Evolutionary conservation across 2,329 filamentous ascomycete species (phyloP).

Genomic region (Aspergillus intermedius): DNA sequence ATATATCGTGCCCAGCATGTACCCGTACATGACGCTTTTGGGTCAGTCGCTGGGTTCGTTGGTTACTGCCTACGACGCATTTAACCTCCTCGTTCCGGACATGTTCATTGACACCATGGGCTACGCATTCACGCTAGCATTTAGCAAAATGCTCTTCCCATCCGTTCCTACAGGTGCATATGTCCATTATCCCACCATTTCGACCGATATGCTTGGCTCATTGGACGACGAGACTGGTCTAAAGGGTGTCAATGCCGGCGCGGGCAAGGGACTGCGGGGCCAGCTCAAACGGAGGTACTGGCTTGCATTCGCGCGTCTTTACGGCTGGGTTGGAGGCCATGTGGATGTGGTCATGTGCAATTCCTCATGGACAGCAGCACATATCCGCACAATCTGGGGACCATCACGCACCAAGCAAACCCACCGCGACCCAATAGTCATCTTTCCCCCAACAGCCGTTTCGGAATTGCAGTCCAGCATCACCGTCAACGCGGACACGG

Average conservation of each 20-base stretch:
- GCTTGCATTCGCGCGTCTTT: constrained; percentile 73
- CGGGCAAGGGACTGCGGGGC: constrained; percentile 67
- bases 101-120: constrained; percentile 98
- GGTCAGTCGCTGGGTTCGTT: constrained; percentile 91
- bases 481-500: constrained; percentile 62
- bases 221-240: constrained; percentile 60
- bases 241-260: constrained; percentile 75
- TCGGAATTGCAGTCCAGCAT: constrained; percentile 71
- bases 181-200: constrained; percentile 97
- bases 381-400: constrained; percentile 77
- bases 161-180: constrained; percentile 81
- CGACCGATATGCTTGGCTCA: constrained; percentile 90
- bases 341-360: constrained; percentile 97
- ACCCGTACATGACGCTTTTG: constrained; percentile 85
- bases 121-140: constrained; percentile 81
- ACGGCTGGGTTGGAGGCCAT: constrained; percentile 72
- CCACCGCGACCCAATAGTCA: constrained; percentile 51
- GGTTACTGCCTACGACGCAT: constrained; percentile 82
- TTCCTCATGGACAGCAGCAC: constrained; percentile 83
- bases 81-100: constrained; percentile 85
- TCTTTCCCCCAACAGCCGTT: constrained; percentile 91
- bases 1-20: constrained; percentile 79
- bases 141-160: constrained; percentile 76
- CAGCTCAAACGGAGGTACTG: constrained; percentile 74
- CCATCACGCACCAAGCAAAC: constrained; percentile 38